phyloP scores from a whole-genome alignment of 1,284 basidiomycete genomes.

The Stygiomarasmius scandens region DNA sequence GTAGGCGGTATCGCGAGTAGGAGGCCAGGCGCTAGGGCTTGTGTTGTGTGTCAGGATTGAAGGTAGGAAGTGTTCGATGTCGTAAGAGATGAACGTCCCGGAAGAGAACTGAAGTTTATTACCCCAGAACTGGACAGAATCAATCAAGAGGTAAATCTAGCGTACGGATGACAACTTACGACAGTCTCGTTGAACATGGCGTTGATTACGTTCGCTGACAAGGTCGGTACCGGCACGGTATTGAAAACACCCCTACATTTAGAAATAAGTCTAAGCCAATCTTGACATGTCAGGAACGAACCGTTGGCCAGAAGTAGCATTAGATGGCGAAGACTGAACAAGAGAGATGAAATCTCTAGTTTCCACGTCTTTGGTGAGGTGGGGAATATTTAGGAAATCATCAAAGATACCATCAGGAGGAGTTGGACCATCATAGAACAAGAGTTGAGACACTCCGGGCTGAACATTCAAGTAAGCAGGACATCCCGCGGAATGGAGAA shows the following conservation, averaged over 20 bases:
- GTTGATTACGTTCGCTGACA: conserved; percentile 43
- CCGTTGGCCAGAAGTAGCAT: conserved; percentile 44
- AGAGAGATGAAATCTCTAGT: conserved; percentile 45
- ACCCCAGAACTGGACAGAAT: conserved; percentile 33
- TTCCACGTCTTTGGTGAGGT: conserved; percentile 38
- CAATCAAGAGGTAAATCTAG: neutral
- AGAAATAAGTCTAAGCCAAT: neutral
- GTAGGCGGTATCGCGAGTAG: conserved; percentile 39
- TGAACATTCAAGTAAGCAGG: conserved; percentile 16
- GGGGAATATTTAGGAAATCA: conserved; percentile 43
- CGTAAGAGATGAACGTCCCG: conserved; percentile 48
- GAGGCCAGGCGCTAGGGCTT: conserved; percentile 48
- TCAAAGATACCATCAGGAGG: conserved; percentile 54
- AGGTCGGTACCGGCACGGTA: conserved; percentile 48
- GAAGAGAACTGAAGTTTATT: conserved; percentile 27
- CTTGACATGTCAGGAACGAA: conserved; percentile 23
- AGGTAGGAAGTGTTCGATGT: conserved; percentile 58
- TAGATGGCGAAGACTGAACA: conserved; percentile 42
- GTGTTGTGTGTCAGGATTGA: conserved; percentile 42
- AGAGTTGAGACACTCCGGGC: conserved; percentile 37
- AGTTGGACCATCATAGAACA: conserved; percentile 58
- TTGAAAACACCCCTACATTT: conserved; percentile 46
- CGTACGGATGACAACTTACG: conserved; percentile 31
- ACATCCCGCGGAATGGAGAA: neutral
- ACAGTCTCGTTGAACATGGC: conserved; percentile 52